These are phyloP conservation scores for Claviceps quebecensis DNA, from an alignment of 2,329 filamentous ascomycete genomes.

Conservation along the genomic window DNA sequence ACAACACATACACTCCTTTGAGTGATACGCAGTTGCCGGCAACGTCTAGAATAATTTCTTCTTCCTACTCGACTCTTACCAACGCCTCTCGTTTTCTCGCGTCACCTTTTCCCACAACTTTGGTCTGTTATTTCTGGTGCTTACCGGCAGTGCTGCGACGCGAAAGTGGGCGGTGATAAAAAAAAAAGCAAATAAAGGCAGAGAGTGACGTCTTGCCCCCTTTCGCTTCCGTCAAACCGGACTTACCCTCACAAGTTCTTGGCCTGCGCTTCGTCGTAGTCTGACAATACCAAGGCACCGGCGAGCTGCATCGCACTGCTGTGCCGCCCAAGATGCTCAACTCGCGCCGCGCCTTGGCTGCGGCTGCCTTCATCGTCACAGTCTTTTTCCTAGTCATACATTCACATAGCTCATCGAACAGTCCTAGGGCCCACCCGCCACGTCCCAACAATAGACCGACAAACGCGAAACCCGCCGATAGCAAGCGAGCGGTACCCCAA, in stretches of 20 bases:
- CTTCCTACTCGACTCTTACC: neutral
- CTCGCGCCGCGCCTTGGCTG: conserved; percentile 60
- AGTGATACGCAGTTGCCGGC: neutral
- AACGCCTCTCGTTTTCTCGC: neutral
- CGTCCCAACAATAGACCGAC: conserved; percentile 10
- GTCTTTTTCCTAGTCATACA: conserved; percentile 55
- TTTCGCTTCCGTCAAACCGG: neutral
- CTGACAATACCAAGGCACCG: neutral
- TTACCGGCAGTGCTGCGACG: neutral
- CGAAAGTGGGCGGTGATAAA: neutral
- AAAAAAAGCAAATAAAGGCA: neutral
- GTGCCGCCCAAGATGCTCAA: conserved; percentile 50
- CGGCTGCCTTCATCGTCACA: conserved; percentile 53
- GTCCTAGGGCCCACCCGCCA: conserved; percentile 2
- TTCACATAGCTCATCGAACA: conserved; percentile 27
- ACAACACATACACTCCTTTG: neutral
- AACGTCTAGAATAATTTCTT: too few species aligned
- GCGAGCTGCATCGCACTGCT: neutral
- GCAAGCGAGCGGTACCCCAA: conserved; percentile 2
- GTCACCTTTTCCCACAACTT: neutral
- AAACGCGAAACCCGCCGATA: conserved; percentile 9
- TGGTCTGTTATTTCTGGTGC: neutral
- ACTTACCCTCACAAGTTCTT: neutral
- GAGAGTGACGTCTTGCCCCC: neutral
- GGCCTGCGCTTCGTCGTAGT: neutral